Evolutionary conservation across 2,329 filamentous ascomycete genomes (phyloP), one percentile per base, ranked within the genome.

Genomic region (Aspergillus tubingensis): DNA sequence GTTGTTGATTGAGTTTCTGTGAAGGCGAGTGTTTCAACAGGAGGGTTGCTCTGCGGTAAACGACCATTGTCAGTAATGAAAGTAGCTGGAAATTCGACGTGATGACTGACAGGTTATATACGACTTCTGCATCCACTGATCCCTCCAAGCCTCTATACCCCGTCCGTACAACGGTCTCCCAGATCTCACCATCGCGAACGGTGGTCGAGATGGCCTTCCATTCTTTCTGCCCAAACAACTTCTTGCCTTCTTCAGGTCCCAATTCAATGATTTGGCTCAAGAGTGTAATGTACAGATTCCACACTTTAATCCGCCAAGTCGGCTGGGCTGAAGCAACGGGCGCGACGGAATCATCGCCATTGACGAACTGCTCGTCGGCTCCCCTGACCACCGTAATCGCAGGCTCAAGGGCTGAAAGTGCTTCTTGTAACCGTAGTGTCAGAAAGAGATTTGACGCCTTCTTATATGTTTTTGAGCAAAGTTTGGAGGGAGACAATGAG

Each of bases 281-380:
- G 54, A 97, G 89, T 17, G 93, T 96, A 66, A 98, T 85, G 75
- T 98, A 99, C 70, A 99, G 84, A 76, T 92, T 96, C 95, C 95
- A 99, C 65, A 98, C 90, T 78, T 98, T 99, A 76, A 96, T 90
- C 66, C 93, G 84, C 59, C 91, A 95, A 32, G 88, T 90, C 66
- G 90, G 87, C 44, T 91, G 93, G 56, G 92, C 92, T 64, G 84
- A 86, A 57, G 91, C 89, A 56, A 97, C 87, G 4, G 92, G 91
- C 27, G 92, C 65, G 32, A 79, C 77, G 52, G 83, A 79, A 19
- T 75, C 81, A 59, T 82, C 77, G 30, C 80, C 78, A 64, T 80
- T 80, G 56, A 80, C 73, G 2, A 79, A 69, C 13, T 70, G 67
- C 39, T 76, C 70, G 30, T 74, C 73, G 67, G 76, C 67, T n/a